phyloP scores from a whole-genome alignment of 2,329 filamentous ascomycete species.

The Hypoxylon sp. region DNA sequence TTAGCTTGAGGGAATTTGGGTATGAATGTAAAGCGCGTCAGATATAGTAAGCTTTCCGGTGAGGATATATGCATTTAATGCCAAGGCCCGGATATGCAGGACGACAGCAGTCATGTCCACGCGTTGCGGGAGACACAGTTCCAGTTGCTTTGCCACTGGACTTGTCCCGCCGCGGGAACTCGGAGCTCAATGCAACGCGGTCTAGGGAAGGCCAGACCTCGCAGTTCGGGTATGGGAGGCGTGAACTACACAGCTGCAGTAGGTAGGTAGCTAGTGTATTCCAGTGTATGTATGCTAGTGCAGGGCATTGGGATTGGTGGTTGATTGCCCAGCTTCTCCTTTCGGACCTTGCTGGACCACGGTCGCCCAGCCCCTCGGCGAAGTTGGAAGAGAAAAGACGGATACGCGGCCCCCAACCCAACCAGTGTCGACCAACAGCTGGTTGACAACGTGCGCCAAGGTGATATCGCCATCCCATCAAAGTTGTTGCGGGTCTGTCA shows the following conservation, averaged over 20 bases:
- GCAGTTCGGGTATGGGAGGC: conserved; percentile 23
- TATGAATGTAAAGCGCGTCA: conserved; percentile 35
- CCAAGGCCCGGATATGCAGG: conserved; percentile 41
- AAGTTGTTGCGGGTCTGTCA: conserved; percentile 40
- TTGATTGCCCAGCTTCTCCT: conserved; percentile 17
- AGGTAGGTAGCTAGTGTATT: background rate
- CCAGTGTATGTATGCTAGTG: background rate
- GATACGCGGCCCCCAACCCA: conserved; percentile 42
- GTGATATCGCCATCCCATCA: conserved; percentile 37
- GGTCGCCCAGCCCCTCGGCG: conserved; percentile 8
- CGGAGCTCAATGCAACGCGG: conserved; percentile 29
- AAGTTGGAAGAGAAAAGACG: conserved; percentile 17
- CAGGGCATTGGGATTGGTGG: conserved; percentile 18
- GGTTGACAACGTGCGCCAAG: conserved; percentile 47
- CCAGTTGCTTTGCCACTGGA: conserved; percentile 16
- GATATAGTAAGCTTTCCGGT: conserved; percentile 43
- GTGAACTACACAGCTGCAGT: background rate
- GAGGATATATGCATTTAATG: conserved; percentile 24
- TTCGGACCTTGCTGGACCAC: conserved; percentile 10
- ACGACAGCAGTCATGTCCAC: conserved; percentile 21
- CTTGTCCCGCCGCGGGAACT: conserved; percentile 31
- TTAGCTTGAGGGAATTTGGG: conserved; percentile 40
- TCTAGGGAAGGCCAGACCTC: conserved; percentile 13
- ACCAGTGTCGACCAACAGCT: conserved; percentile 35
- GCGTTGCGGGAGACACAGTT: conserved; percentile 24